Conservation (phyloP, 208 protist species). For the Angomonas ambiguus region DNA sequence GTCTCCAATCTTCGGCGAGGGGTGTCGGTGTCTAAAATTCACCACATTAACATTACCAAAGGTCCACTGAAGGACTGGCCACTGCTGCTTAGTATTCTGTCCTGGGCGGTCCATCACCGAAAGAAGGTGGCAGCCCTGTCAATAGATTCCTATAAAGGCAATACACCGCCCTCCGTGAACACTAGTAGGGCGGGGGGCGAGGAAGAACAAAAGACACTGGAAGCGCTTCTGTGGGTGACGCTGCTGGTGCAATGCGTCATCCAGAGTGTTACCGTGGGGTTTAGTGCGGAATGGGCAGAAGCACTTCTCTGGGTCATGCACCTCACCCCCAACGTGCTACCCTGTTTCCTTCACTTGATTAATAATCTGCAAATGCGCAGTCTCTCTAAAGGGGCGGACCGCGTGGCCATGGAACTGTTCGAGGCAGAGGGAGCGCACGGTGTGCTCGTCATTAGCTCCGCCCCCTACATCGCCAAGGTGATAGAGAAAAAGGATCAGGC, state of each 20-base stretch:
- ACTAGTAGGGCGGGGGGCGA: neutral
- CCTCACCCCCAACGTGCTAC: conserved; percentile 54
- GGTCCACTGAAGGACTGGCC: conserved; percentile 75
- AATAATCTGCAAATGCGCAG: conserved; percentile 80
- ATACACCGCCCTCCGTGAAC: neutral
- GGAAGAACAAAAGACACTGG: conserved; percentile 19
- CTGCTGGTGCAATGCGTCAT: conserved; percentile 78
- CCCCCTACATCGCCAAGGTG: conserved; percentile 42
- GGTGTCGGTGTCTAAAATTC: conserved; percentile 77
- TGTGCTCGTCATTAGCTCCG: conserved; percentile 56
- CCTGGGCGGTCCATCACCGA: conserved; percentile 61
- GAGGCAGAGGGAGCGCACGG: conserved; percentile 32
- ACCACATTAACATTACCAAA: conserved; percentile 79
- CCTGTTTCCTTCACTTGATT: conserved; percentile 78
- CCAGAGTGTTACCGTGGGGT: conserved; percentile 76
- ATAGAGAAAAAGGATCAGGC: conserved; percentile 28
- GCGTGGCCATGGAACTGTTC: conserved; percentile 65
- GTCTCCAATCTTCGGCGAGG: conserved; percentile 44
- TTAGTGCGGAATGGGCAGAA: conserved; percentile 66
- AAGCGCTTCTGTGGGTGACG: conserved; percentile 67
- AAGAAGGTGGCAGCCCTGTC: neutral
- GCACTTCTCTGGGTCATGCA: conserved; percentile 56
- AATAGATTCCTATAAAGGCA: neutral
- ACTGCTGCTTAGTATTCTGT: conserved; percentile 69
- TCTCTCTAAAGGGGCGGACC: conserved; percentile 81